Evolutionary conservation across 2,329 filamentous ascomycete genomes (phyloP).

Genomic region (Alternaria sp.): DNA sequence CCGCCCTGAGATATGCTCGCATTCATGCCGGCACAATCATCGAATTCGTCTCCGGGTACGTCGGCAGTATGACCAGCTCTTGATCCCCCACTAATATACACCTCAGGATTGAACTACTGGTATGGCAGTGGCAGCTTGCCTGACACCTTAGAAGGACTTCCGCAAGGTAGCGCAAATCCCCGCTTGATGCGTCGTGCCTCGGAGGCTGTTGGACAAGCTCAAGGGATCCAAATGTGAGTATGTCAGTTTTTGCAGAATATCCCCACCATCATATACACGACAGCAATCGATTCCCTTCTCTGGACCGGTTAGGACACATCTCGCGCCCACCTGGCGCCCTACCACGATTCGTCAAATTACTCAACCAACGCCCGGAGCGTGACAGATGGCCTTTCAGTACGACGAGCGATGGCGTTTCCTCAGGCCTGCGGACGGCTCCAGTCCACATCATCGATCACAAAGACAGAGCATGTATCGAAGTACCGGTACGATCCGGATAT

Average conservation of each 20-base stretch:
- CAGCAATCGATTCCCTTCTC: constrained; percentile 1
- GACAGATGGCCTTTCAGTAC: background rate
- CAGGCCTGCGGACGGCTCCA: background rate
- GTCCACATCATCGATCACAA: background rate
- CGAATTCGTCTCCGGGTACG: constrained; percentile 46
- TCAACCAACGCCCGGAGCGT: background rate
- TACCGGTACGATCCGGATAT: constrained; percentile 20
- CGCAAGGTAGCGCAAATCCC: constrained; percentile 33
- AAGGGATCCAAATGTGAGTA: constrained; percentile 42
- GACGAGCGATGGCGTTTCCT: background rate
- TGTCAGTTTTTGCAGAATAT: constrained; percentile 4
- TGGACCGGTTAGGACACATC: constrained; percentile 6
- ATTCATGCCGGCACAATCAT: constrained; percentile 48
- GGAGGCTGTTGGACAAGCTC: constrained; percentile 40
- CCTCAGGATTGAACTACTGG: constrained; percentile 44
- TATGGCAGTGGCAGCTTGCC: constrained; percentile 44
- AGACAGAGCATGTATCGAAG: background rate
- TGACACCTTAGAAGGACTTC: constrained; percentile 37
- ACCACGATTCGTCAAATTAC: background rate
- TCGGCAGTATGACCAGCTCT: constrained; percentile 8
- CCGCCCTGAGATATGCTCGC: constrained; percentile 45
- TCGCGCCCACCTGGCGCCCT: background rate
- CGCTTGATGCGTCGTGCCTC: constrained; percentile 46
- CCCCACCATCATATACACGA: constrained; percentile 4
- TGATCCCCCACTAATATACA: constrained; percentile 20